phyloP scores from a whole-genome alignment of 2,329 filamentous ascomycete species.

The Ascochyta clinopodiicola region DNA sequence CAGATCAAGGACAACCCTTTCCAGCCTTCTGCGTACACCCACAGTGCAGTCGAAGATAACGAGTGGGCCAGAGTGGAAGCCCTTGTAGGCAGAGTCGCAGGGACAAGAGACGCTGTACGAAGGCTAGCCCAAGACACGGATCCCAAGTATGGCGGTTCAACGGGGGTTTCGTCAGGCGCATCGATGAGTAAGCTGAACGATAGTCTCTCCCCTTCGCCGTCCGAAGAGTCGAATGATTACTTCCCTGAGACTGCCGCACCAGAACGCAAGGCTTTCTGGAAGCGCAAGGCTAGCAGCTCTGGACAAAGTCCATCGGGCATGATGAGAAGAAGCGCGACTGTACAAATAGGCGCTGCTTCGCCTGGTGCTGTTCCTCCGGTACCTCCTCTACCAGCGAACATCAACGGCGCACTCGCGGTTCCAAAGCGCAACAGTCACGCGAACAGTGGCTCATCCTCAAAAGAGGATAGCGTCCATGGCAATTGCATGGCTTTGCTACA shows the following conservation, averaged over 20 bases:
- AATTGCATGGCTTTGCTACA: slow-evolving; percentile 82
- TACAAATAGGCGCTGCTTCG: slow-evolving; percentile 59
- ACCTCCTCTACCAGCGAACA: slow-evolving; percentile 44
- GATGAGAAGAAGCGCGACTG: slow-evolving; percentile 59
- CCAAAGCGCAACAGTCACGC: slow-evolving; percentile 42
- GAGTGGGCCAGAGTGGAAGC: slow-evolving; percentile 90
- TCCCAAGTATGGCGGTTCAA: slow-evolving; percentile 59
- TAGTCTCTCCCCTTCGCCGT: slow-evolving; percentile 48
- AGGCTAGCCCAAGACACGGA: slow-evolving; percentile 86
- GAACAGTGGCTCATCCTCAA: slow-evolving; percentile 50
- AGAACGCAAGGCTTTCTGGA: slow-evolving; percentile 86
- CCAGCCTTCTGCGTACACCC: slow-evolving; percentile 24
- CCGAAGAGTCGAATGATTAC: slow-evolving; percentile 62
- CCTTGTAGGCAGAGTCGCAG: slow-evolving; percentile 83
- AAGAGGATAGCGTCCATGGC: slow-evolving; percentile 74
- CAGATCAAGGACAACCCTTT: slow-evolving; percentile 36
- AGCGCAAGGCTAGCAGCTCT: slow-evolving; percentile 74
- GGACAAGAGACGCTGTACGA: slow-evolving; percentile 85
- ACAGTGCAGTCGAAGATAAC: slow-evolving; percentile 66
- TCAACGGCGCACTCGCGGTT: slow-evolving; percentile 43
- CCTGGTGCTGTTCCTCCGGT: slow-evolving; percentile 46
- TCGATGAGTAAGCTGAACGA: slow-evolving; percentile 41
- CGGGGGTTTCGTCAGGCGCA: slow-evolving; percentile 37
- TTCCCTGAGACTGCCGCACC: slow-evolving; percentile 51
- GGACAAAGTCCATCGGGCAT: slow-evolving; percentile 51